Base-by-base conservation (phyloP, 2,329 filamentous ascomycete species). In the Talaromyces sp. region DNA sequence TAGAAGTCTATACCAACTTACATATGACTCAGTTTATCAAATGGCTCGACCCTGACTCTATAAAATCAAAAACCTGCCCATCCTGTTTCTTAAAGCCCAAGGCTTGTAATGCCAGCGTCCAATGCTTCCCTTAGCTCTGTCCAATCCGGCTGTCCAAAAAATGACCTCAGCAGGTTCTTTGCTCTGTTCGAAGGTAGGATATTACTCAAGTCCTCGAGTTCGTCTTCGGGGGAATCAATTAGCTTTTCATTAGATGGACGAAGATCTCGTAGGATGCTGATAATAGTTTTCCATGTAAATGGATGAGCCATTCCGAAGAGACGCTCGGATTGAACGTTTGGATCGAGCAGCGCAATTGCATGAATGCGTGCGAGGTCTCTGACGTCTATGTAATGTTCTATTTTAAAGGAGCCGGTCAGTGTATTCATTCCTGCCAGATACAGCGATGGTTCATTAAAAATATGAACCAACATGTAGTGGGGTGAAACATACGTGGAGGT, bases 271-370 rank as follows among this genome's bases (percentile, higher is more conserved):
- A 80, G 67, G 10, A 77, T 69, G 0, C 61, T 65, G 10, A 82
- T 64, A 4, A 72, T 64, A 1, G 77, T 66, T 22, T 82, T 81
- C 70, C 77, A 82, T 53, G 74, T 82, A 60, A 76, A 81, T 0
- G 76, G 77, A 1, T 75, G 72, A 0, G 80, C 82, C 58, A 82
- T 84, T 1, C 74, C 84, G 66, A 86, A 84, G 9, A 88, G 68
- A 1, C 85, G 78, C 66, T 86, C 79, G 0, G 76, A 75, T 1
- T 71, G 63, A 0, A 85, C 76, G 0, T 75, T 72, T 0, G 75
- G 72, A 25, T 83, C 72, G 0, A 84, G 72, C 8, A 82, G 71
- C 0, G 80, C 84, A 2, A 81, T 79, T 2, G 86, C 74, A 47
- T 86, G 84, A 0, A 87, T 69, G 0, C 79, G 72, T 0, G 82